Percentiles rank a stretch among this genome's conserved stretches.
phyloP scores from a whole-genome alignment of 2,329 filamentous ascomycete genomes.

The Falciphora oryzae region DNA sequence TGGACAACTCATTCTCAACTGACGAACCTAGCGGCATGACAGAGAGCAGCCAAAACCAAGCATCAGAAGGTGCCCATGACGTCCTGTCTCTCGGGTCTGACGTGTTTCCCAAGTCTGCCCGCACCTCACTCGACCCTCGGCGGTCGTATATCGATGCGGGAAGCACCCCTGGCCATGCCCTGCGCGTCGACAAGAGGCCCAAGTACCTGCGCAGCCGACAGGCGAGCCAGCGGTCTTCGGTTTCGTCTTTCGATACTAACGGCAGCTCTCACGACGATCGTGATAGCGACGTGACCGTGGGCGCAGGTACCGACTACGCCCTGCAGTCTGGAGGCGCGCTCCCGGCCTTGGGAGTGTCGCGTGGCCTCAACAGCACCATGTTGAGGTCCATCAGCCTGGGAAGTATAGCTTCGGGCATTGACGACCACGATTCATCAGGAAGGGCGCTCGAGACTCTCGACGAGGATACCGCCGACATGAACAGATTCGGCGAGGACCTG shows the following conservation, averaged over 20 bases:
- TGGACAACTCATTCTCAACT: background rate
- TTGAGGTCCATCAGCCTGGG: conserved; percentile 79
- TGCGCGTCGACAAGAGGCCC: conserved; percentile 42
- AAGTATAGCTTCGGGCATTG: conserved; percentile 75
- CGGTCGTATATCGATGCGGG: conserved; percentile 21
- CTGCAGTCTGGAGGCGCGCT: conserved; percentile 75
- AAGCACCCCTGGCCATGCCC: conserved; percentile 38
- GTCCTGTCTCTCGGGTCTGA: background rate
- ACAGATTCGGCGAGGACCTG: conserved; percentile 10
- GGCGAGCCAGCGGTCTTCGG: conserved; percentile 53
- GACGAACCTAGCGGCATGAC: conserved; percentile 5
- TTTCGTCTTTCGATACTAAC: conserved; percentile 53
- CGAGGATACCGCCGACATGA: conserved; percentile 38
- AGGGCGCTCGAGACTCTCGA: conserved; percentile 34
- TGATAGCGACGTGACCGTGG: conserved; percentile 69
- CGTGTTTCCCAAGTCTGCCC: too few species aligned
- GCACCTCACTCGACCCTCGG: conserved; percentile 18
- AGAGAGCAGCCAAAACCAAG: background rate
- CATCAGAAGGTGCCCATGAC: too few species aligned
- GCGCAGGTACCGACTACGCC: conserved; percentile 66
- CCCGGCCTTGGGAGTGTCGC: conserved; percentile 46
- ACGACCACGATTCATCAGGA: conserved; percentile 50
- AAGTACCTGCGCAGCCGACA: conserved; percentile 54
- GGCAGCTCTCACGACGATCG: conserved; percentile 51
- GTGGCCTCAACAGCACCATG: conserved; percentile 49